Base-by-base conservation (phyloP, 371 early-diverging fungal species). In the Mortierella sp. region DNA sequence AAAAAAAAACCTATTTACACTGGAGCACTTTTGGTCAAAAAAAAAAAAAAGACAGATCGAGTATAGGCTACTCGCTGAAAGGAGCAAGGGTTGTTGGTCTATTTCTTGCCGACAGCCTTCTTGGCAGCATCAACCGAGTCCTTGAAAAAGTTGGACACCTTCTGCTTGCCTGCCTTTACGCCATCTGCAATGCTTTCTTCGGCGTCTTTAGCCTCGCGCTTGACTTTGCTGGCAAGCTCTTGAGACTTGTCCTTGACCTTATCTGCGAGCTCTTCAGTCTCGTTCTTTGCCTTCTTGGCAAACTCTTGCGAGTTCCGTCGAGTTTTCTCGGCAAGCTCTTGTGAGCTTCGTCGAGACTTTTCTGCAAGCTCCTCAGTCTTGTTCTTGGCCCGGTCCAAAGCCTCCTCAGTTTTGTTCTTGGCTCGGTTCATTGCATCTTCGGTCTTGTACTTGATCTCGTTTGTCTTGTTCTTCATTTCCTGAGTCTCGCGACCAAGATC, bases 91-190 rank as follows among this genome's bases (percentile, higher is more conserved):
- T 5, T 51, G 62, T 50, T 62, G 9, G 51, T 58, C 48, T 43
- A 57, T 60, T 70, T 56, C 66, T 60, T 62, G 29, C 75, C 70
- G 21, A 67, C 67, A 1, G 65, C 66, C 61, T 67, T 66, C 61
- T 75, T 75, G 61, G 67, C 68, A 4, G 60, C 37, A 18, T 75
- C 76, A 7, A 71, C 60, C 0, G 75, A 63, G 60, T 59, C 70
- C 29, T 75, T 70, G 21, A 71, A 66, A 53, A 64, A 60, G 26
- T 66, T 45, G 14, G 56, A 55, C 23, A 64, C 63, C 57, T 75
- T 75, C 19, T 75, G 67, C 0, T 70, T 64, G 18, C 68, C 73
- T 7, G 52, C 14, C 64, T 73, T 73, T 48, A 73, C 71, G 12
- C 65, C 50, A 4, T 59, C 68, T 60, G 60, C 23, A 26, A 71